Evolutionary conservation across 805 yeast genomes (phyloP).

Genomic region (Candida awuae): DNA sequence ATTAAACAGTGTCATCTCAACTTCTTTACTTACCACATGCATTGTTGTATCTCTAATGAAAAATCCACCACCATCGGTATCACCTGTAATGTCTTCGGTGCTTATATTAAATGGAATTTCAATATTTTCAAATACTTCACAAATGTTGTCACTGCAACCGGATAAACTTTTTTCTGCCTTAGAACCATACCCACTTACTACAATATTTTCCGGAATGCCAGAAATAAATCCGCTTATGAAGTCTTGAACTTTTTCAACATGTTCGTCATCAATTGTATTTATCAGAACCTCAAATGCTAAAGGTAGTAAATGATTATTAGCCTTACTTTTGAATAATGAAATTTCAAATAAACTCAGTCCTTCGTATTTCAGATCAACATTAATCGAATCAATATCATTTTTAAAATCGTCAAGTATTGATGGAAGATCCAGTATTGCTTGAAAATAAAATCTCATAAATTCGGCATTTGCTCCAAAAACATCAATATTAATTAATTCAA

Average conservation of each 20-base stretch:
- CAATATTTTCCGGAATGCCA: constrained; percentile 23
- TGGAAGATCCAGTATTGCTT: not conserved
- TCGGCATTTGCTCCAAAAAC: not conserved
- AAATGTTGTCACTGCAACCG: not conserved
- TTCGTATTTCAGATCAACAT: not conserved
- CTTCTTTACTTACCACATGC: constrained; percentile 47
- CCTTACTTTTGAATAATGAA: constrained; percentile 25
- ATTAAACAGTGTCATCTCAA: constrained; percentile 46
- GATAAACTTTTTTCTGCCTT: constrained; percentile 12
- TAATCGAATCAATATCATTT: constrained; percentile 1
- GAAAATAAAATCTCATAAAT: not conserved
- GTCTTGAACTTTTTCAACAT: constrained; percentile 12
- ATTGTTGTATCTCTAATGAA: constrained; percentile 44
- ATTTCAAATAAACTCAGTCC: constrained; percentile 1
- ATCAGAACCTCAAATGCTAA: not conserved
- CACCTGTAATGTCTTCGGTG: constrained; percentile 1
- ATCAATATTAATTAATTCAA: not conserved
- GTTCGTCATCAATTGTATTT: not conserved
- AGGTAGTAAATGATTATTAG: constrained; percentile 1
- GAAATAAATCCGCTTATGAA: constrained; percentile 34
- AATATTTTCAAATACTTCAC: not conserved
- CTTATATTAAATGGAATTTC: constrained; percentile 5
- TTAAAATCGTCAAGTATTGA: not conserved
- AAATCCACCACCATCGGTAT: constrained; percentile 4
- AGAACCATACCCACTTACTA: constrained; percentile 23